Evolutionary conservation across 257 asterid genomes (phyloP), one percentile per base, ranked within the genome.

Genomic region (Coffea canephora): DNA sequence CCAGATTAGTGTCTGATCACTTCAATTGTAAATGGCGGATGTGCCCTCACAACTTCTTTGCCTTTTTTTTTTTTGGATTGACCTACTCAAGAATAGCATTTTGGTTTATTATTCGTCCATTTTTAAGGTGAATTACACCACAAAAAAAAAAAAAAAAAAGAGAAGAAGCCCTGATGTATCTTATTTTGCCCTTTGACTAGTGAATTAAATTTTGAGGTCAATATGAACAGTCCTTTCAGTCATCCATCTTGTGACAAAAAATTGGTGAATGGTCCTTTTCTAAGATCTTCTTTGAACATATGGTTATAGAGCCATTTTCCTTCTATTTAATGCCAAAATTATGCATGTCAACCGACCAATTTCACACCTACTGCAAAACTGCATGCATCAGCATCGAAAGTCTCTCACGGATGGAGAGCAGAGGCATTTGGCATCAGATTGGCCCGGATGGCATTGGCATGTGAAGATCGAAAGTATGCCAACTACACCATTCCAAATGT

Each of bases 231-330:
- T 67, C 5, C 43, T 39, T 39, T 25, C 25, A 77, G 31, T 66
- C 21, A 77, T 77, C 15, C 12, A 49, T 11, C 25, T 12, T 11
- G 31, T 41, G 57, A n/a, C 65, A 62, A 27, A 64, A 61, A 7
- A 39, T 77, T 49, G 64, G 68, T 67, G 77, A 75, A 79, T 31
- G 19, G 72, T 65, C 72, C 67, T n/a, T 46, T 71, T 54, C 34
- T 46, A 73, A 71, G 11, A 61, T 61, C 59, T 27, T 19, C 50
- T 61, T 79, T 46, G 31, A 31, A 31, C 31, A 31, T 31, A 31
- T 31, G 73, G 7, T 45, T 46, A 72, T 27, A 57, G 43, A 18
- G 5, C n/a, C n/a, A 4, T 0, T 36, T 57, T 61, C 3, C 34
- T 62, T 70, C 31, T 62, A 31, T 49, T 31, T 31, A 57, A 69